These are phyloP conservation scores for Teratosphaeria nubilosa DNA, from an alignment of 2,329 filamentous ascomycete genomes.

Conservation along the genomic window DNA sequence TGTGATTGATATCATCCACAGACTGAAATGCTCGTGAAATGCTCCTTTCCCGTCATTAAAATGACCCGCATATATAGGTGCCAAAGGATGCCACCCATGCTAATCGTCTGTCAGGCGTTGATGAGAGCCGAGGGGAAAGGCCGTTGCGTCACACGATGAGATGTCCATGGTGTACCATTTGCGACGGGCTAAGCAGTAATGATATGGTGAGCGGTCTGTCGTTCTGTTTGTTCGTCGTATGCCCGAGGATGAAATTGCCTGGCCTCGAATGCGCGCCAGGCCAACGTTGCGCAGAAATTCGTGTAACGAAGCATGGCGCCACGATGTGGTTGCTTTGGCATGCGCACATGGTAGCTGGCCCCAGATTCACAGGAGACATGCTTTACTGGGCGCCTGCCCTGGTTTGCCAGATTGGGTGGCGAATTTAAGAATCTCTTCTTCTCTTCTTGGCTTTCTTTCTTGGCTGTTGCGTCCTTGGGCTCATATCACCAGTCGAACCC, in stretches of 20 bases:
- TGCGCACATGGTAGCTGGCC: background rate
- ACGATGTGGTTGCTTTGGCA: background rate
- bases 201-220: background rate
- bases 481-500: constrained; percentile 1
- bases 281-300: background rate
- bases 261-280: background rate
- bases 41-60: background rate
- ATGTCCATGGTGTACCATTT: background rate
- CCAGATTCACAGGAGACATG: background rate
- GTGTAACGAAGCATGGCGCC: background rate
- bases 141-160: background rate
- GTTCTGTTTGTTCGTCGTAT: background rate
- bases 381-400: background rate
- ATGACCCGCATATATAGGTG: background rate
- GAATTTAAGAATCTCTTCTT: background rate
- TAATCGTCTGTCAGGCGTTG: background rate
- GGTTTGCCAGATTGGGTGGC: background rate
- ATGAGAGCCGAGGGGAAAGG: background rate
- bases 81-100: background rate
- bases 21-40: background rate
- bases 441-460: constrained; percentile 8
- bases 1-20: background rate
- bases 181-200: background rate
- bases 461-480: constrained; percentile 3
- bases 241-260: too few relatives aligned